These are phyloP conservation scores for Phytophthora sojae DNA, from an alignment of 352 stramenopile species.

Conservation along the genomic window DNA sequence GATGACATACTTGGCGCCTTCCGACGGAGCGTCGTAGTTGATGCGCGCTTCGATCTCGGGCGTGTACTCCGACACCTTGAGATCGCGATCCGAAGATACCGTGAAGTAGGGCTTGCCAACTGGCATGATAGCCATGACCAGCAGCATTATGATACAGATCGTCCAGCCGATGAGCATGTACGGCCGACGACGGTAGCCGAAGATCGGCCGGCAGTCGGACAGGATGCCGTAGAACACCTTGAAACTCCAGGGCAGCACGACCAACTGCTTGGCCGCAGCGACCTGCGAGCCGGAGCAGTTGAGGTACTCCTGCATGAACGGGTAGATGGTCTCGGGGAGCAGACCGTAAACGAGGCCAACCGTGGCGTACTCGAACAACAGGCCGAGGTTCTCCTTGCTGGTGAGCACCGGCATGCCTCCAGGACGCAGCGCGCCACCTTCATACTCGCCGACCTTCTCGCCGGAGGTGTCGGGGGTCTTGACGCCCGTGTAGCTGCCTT, in stretches of 20 bases:
- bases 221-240: conserved; percentile 42
- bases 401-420: conserved; percentile 37
- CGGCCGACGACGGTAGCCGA: conserved; percentile 59
- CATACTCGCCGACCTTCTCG: conserved; percentile 21
- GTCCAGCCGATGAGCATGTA: conserved; percentile 68
- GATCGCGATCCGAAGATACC: conserved; percentile 19
- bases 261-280: conserved; percentile 45
- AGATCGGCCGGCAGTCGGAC: conserved; percentile 48
- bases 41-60: conserved; percentile 34
- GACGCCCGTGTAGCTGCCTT: conserved; percentile 37
- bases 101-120: conserved; percentile 62
- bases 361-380: conserved; percentile 50
- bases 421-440: conserved; percentile 43
- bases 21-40: conserved; percentile 43
- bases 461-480: conserved; percentile 35
- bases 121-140: conserved; percentile 49
- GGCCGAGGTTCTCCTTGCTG: conserved; percentile 45
- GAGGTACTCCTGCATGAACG: conserved; percentile 54
- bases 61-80: conserved; percentile 30
- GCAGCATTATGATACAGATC: conserved; percentile 51
- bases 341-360: conserved; percentile 52
- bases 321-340: conserved; percentile 55
- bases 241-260: conserved; percentile 63
- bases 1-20: conserved; percentile 40
- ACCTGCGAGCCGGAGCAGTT: conserved; percentile 53